Percentiles rank a stretch among this genome's conserved stretches.
These are phyloP conservation scores for Ogataea paraovalis DNA, from an alignment of 805 yeast genomes.

Conservation along the genomic window DNA sequence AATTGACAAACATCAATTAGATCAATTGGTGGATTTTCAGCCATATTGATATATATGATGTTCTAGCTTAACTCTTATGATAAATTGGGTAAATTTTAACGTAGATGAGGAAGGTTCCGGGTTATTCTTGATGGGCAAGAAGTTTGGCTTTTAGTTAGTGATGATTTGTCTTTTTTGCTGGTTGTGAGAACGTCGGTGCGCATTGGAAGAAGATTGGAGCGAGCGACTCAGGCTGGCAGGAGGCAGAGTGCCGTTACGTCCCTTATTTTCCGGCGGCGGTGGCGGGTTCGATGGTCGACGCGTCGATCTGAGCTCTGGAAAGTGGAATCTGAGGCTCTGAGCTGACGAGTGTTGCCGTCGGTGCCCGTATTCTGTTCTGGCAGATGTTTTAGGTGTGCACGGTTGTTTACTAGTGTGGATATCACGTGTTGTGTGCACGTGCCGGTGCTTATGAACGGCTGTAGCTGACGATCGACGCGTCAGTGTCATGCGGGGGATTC, in stretches of 20 bases:
- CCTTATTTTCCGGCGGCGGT: background rate
- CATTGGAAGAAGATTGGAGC: background rate
- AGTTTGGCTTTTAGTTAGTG: background rate
- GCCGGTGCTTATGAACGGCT: no score
- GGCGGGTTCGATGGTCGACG: background rate
- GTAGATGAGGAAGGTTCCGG: background rate
- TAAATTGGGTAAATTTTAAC: background rate
- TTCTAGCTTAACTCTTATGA: background rate
- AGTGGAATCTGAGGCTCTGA: background rate
- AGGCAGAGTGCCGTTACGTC: background rate
- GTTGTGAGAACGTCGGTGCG: background rate
- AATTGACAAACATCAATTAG: slow-evolving; percentile 93
- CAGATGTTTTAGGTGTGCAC: no score
- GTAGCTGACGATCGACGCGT: no score
- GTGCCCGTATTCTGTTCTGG: no score
- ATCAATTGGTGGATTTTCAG: slow-evolving; percentile 84
- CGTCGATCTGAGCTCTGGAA: background rate
- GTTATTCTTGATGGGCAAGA: background rate
- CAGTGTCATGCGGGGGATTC: no score
- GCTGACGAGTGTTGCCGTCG: no score
- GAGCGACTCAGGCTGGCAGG: background rate
- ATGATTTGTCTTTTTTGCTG: slow-evolving; percentile 2
- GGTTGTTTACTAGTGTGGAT: no score
- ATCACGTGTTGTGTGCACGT: no score
- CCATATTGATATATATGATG: slow-evolving; percentile 18